These are phyloP conservation scores for Cardamine occulta DNA, from an alignment of 345 rosid species.

Conservation along the genomic window DNA sequence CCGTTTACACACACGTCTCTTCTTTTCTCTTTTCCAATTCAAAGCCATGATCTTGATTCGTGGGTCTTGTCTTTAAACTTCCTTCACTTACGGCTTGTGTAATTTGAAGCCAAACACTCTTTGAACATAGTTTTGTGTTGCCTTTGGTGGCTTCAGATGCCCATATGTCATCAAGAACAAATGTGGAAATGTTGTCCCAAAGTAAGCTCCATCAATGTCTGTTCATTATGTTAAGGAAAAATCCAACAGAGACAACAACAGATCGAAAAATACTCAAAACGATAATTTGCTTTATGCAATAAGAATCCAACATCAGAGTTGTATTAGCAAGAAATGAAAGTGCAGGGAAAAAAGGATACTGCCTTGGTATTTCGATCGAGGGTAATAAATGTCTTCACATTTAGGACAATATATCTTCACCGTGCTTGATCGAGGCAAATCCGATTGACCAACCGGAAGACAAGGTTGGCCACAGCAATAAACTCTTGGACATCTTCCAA, in stretches of 20 bases:
- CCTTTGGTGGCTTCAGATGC: slow-evolving; percentile 83
- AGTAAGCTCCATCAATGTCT: slow-evolving; percentile 97
- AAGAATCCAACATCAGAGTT: slow-evolving; percentile 1
- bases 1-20: slow-evolving; percentile 48
- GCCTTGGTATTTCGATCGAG: slow-evolving; percentile 94
- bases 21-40: not conserved
- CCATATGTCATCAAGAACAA: slow-evolving; percentile 86
- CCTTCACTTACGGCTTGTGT: slow-evolving; percentile 58
- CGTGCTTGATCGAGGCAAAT: slow-evolving; percentile 86
- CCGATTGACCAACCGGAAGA: slow-evolving; percentile 92
- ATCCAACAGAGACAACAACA: not conserved
- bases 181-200: slow-evolving; percentile 92
- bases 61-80: slow-evolving; percentile 1
- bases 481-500: slow-evolving; percentile 98
- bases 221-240: slow-evolving; percentile 53
- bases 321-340: slow-evolving; percentile 3
- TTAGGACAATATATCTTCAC: slow-evolving; percentile 89
- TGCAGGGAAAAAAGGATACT: slow-evolving; percentile 68
- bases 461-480: slow-evolving; percentile 96
- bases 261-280: not conserved
- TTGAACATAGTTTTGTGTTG: slow-evolving; percentile 80
- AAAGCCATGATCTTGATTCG: slow-evolving; percentile 25
- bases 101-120: slow-evolving; percentile 94
- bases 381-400: slow-evolving; percentile 90
- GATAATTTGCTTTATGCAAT: not conserved